These are phyloP conservation scores for Cucurbitaria berberidis DNA, from an alignment of 2,329 filamentous ascomycete species.

Conservation along the genomic window DNA sequence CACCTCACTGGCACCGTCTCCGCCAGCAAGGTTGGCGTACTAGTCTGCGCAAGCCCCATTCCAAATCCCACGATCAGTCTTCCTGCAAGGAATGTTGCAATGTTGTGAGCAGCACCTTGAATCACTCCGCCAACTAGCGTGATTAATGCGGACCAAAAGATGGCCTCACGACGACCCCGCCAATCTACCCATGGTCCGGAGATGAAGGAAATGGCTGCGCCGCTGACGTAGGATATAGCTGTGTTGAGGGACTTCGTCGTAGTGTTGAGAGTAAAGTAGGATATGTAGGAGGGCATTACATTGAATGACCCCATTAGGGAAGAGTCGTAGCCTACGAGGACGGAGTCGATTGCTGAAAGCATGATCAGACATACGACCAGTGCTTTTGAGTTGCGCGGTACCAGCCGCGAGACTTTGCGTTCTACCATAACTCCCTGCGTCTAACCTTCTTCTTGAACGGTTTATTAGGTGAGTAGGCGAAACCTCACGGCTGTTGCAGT, in stretches of 20 bases:
- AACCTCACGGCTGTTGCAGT: too few relatives aligned
- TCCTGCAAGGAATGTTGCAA: constrained; percentile 62
- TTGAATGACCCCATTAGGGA: constrained; percentile 56
- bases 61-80: constrained; percentile 67
- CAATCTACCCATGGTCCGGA: constrained; percentile 51
- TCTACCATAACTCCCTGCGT: constrained; percentile 8
- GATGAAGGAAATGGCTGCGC: constrained; percentile 46
- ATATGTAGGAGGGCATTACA: constrained; percentile 50
- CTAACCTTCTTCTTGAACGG: neutral
- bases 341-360: constrained; percentile 19
- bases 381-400: constrained; percentile 21
- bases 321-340: constrained; percentile 51
- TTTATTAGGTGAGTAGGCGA: too few relatives aligned
- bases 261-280: constrained; percentile 50
- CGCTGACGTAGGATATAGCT: constrained; percentile 53
- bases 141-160: constrained; percentile 59
- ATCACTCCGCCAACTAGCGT: constrained; percentile 59
- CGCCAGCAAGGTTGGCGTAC: constrained; percentile 65
- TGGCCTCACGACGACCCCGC: constrained; percentile 50
- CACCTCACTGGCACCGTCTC: constrained; percentile 67
- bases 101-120: constrained; percentile 53
- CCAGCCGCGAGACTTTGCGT: constrained; percentile 18
- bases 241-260: constrained; percentile 53
- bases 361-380: constrained; percentile 22
- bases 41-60: constrained; percentile 61